Evolutionary conservation across 768 basidiomycete species (phyloP), one percentile per base, ranked within the genome.

Genomic region (Calocybe gangraenosa): DNA sequence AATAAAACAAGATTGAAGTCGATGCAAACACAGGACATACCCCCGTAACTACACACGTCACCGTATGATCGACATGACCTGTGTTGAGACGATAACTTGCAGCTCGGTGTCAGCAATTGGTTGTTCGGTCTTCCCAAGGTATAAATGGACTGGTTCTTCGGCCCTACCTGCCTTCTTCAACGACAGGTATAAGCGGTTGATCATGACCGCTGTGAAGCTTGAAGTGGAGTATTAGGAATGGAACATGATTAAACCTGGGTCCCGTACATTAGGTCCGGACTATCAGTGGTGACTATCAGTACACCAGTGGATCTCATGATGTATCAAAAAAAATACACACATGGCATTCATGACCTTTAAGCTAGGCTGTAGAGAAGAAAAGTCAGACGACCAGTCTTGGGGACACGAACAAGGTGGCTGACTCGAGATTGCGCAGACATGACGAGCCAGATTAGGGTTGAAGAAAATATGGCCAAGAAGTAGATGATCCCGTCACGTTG

Each of bases 391-490:
- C 14, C 14, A 35, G n/a, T n/a, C 34, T 6, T 7, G 34, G 14
- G 35, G n/a, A 35, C 15, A 23, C 11, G 8, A 1, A n/a, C 39
- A 31, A 18, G 31, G 9, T 11, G 17, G 39, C 44, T 31, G 23
- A 40, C 34, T 15, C 25, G 1, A 7, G 30, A 28, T 17, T 15
- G 19, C 31, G 39, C 31, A 15, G 14, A 21, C 18, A 55, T 32
- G 10, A 56, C 13, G 13, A 56, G 39, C 52, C 55, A 58, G 8
- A 52, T 19, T n/a, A 56, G 40, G 13, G 54, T 58, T 3, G 50
- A 55, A 7, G 54, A 53, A 42, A 56, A 58, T n/a, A 58, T 56
- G 1, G 50, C 55, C 30, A 52, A 34, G 23, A 56, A 58, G 46
- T 58, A 56, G 22, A 50, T 38, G 7, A 48, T 42, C 7, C 55